Conservation (phyloP, 2,329 filamentous ascomycete species). For the Exophiala sideris region DNA sequence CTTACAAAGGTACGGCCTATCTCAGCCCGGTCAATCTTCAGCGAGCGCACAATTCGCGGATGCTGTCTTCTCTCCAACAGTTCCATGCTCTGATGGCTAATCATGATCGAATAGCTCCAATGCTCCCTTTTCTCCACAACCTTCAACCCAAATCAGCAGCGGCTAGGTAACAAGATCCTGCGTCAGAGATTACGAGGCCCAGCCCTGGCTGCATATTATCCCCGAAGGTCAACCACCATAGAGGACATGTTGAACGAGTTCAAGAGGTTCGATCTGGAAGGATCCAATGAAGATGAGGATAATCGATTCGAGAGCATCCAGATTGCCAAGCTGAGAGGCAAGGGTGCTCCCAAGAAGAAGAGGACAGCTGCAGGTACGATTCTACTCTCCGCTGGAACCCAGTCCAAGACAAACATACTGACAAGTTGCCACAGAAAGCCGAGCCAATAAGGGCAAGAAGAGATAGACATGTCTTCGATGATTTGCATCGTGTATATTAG, state of each 20-base stretch:
- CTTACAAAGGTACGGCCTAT: conserved; percentile 23
- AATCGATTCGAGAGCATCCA: conserved; percentile 71
- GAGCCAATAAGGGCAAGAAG: conserved; percentile 20
- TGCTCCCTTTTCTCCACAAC: conserved; percentile 87
- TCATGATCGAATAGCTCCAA: conserved; percentile 60
- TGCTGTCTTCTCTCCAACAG: background rate
- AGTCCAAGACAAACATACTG: background rate
- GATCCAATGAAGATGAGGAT: conserved; percentile 72
- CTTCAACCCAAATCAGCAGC: conserved; percentile 79
- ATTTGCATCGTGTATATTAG: conserved; percentile 10
- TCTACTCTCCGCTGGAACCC: no score
- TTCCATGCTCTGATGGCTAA: conserved; percentile 27
- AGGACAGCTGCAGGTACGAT: conserved; percentile 50
- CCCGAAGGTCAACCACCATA: conserved; percentile 67
- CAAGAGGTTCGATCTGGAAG: conserved; percentile 59
- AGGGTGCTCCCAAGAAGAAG: conserved; percentile 89
- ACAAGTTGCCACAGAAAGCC: conserved; percentile 14
- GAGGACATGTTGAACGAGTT: conserved; percentile 71
- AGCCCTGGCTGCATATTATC: conserved; percentile 81
- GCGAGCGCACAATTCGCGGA: background rate
- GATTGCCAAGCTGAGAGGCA: conserved; percentile 70
- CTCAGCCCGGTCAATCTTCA: background rate
- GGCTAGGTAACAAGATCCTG: conserved; percentile 87
- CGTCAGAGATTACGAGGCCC: conserved; percentile 86
- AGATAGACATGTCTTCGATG: conserved; percentile 3